These are phyloP conservation scores for Ogataea polymorpha DNA, from an alignment of 805 yeast species.

Conservation along the genomic window DNA sequence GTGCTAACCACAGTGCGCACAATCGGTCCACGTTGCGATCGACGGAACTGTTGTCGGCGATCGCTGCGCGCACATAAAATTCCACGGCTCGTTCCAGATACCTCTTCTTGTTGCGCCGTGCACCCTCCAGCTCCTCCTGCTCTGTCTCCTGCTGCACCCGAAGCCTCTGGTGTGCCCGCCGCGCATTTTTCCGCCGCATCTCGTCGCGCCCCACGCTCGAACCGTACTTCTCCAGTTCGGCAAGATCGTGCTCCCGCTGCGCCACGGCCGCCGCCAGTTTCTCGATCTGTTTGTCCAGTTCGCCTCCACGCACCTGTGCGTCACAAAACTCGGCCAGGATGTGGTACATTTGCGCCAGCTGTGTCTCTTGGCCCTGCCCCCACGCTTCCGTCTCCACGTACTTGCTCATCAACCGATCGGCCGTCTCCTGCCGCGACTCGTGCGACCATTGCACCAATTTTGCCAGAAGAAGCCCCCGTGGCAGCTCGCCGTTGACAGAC, in stretches of 20 bases:
- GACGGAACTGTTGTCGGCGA: slow-evolving; percentile 39
- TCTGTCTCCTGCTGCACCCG: slow-evolving; percentile 50
- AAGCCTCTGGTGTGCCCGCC: slow-evolving; percentile 48
- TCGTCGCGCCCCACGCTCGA: slow-evolving; percentile 39
- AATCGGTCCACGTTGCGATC: slow-evolving; percentile 69
- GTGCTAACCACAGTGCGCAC: slow-evolving; percentile 80
- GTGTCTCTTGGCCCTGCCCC: slow-evolving; percentile 13
- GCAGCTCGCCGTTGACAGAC: slow-evolving; percentile 4
- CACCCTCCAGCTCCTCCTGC: slow-evolving; percentile 38
- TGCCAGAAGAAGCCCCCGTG: slow-evolving; percentile 26
- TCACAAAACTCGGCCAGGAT: slow-evolving; percentile 74
- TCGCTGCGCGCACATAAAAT: slow-evolving; percentile 57
- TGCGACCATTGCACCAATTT: slow-evolving; percentile 66
- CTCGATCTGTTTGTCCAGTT: slow-evolving; percentile 43
- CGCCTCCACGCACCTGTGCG: slow-evolving; percentile 48
- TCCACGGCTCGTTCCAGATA: slow-evolving; percentile 49
- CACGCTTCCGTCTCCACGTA: slow-evolving; percentile 47
- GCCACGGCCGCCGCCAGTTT: slow-evolving; percentile 27
- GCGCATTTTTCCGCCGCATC: slow-evolving; percentile 51
- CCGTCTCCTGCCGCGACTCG: slow-evolving; percentile 64
- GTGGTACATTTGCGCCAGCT: slow-evolving; percentile 47
- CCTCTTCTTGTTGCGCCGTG: slow-evolving; percentile 36
- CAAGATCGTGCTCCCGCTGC: slow-evolving; percentile 45
- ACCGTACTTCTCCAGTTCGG: slow-evolving; percentile 44
- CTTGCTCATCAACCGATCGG: slow-evolving; percentile 51